Evolutionary conservation across 495 filamentous ascomycete genomes (phyloP).

Genomic region (Lentithecium fluviatile): DNA sequence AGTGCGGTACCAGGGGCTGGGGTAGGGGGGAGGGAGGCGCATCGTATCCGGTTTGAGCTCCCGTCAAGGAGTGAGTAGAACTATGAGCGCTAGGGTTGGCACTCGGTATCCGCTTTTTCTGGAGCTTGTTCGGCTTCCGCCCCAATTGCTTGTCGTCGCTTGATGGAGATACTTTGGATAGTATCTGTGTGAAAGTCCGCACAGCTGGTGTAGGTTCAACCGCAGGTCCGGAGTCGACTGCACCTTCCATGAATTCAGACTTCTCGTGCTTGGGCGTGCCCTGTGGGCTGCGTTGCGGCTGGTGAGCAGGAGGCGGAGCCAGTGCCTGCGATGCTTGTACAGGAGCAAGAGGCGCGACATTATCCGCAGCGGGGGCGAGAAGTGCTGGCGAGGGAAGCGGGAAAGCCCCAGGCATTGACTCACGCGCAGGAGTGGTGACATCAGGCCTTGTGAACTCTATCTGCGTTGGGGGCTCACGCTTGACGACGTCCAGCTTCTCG

Average conservation of each 20-base stretch:
- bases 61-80: conserved; percentile 53
- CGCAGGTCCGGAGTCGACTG: conserved; percentile 7
- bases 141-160: conserved; percentile 25
- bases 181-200: conserved; percentile 34
- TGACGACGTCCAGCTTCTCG: conserved; percentile 7
- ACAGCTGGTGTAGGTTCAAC: conserved; percentile 20
- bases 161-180: conserved; percentile 26
- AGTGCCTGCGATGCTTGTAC: conserved; percentile 23
- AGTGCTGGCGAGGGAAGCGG: conserved; percentile 20
- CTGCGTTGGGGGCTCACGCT: not conserved
- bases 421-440: not conserved
- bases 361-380: conserved; percentile 33
- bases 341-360: conserved; percentile 29
- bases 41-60: conserved; percentile 46
- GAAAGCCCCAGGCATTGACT: conserved; percentile 11
- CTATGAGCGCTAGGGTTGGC: conserved; percentile 35
- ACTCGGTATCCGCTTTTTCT: conserved; percentile 36
- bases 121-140: conserved; percentile 37
- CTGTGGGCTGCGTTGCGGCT: not conserved
- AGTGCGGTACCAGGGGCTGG: conserved; percentile 49
- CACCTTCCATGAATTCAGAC: conserved; percentile 30
- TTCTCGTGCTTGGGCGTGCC: conserved; percentile 18
- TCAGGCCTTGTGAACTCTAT: not conserved
- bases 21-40: conserved; percentile 24
- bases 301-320: conserved; percentile 14